Conservation (phyloP, 495 filamentous ascomycete genomes). For the Sordaria brevicollis region DNA sequence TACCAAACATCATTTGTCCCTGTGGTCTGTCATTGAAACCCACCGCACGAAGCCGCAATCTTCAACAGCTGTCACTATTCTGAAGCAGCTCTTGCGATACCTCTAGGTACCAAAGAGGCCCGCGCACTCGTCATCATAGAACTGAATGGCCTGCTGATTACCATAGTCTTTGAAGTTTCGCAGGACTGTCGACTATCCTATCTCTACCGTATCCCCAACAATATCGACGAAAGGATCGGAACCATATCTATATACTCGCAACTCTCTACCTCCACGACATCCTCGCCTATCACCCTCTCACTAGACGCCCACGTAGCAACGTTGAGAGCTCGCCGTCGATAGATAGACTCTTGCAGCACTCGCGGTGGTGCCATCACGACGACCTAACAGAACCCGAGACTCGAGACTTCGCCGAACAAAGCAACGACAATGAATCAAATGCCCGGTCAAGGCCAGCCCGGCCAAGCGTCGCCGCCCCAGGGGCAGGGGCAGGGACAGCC, state of each 20-base stretch:
- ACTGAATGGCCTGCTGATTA: not conserved
- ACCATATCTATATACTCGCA: not conserved
- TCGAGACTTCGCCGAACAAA: not conserved
- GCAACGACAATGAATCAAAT: slow-evolving; percentile 20
- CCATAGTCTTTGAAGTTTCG: not conserved
- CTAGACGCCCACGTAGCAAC: not conserved
- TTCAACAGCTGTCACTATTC: not conserved
- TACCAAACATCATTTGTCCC: not conserved
- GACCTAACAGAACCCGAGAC: not conserved
- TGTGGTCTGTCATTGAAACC: not conserved
- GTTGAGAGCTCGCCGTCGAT: not conserved
- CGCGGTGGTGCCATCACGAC: not conserved
- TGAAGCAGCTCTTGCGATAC: not conserved
- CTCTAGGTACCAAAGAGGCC: not conserved
- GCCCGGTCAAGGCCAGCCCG: slow-evolving; percentile 22
- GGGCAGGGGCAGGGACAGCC: no score
- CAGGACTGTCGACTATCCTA: not conserved
- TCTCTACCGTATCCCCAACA: not conserved
- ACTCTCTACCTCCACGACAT: not conserved
- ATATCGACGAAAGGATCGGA: not conserved
- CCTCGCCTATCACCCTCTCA: not conserved
- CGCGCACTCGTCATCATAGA: not conserved
- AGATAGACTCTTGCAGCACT: not conserved
- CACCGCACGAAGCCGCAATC: not conserved
- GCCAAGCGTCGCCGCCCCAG: slow-evolving; percentile 12